phyloP scores from a whole-genome alignment of 495 filamentous ascomycete genomes.

The Penicillium bialowiezense region DNA sequence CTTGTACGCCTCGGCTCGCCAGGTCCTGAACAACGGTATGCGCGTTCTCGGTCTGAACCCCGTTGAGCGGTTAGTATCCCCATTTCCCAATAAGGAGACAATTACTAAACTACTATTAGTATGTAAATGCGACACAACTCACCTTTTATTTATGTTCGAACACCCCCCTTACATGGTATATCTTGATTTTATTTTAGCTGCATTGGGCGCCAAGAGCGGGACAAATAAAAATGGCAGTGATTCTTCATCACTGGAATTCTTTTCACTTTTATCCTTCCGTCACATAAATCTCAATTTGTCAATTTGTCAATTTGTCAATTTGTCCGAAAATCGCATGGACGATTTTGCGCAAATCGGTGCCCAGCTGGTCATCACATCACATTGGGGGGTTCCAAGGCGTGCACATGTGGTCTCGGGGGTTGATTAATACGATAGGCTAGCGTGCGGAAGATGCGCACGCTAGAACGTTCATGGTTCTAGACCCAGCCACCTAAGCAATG shows the following conservation, averaged over 20 bases:
- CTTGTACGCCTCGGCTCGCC: slow-evolving; percentile 74
- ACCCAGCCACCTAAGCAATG: background rate
- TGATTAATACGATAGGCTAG: no score
- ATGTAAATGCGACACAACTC: slow-evolving; percentile 19
- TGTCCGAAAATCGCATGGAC: no score
- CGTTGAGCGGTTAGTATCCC: slow-evolving; percentile 55
- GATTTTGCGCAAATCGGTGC: no score
- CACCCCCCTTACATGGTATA: slow-evolving; percentile 6
- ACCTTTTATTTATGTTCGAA: background rate
- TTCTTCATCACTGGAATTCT: background rate
- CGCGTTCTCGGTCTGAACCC: slow-evolving; percentile 73
- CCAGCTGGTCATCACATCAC: no score
- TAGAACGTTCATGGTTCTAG: background rate
- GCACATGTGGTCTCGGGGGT: no score
- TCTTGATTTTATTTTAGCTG: slow-evolving; percentile 12
- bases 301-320: no score
- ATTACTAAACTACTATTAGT: slow-evolving; percentile 8
- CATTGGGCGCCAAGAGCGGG: slow-evolving; percentile 22
- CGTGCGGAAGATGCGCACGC: no score
- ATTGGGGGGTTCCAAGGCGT: no score
- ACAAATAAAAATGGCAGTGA: slow-evolving; percentile 14
- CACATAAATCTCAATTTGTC: no score
- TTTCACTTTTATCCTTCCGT: background rate
- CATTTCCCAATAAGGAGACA: background rate
- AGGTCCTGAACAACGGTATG: slow-evolving; percentile 84